Evolutionary conservation across 345 rosid genomes (phyloP).

Genomic region (Combretum micranthum): DNA sequence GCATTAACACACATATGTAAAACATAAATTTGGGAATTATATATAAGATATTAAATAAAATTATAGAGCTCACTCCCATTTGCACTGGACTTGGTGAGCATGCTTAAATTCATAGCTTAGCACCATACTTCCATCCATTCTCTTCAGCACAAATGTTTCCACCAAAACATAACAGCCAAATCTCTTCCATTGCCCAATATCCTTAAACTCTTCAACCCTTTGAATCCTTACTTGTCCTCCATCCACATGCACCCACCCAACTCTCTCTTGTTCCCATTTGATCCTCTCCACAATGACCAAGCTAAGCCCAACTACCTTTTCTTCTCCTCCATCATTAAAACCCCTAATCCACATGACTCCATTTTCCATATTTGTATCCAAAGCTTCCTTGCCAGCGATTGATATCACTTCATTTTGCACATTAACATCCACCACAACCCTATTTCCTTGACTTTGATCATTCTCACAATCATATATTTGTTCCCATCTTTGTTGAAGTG

Average conservation of each 20-base stretch:
- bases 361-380: conserved; percentile 8
- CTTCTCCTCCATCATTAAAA: conserved; percentile 7
- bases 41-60: too few relatives aligned
- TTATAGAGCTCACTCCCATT: conserved; percentile 23
- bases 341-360: conserved; percentile 35
- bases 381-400: conserved; percentile 20
- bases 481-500: conserved; percentile 58
- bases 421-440: conserved; percentile 22
- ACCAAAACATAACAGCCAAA: conserved; percentile 49
- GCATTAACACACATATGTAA: too few relatives aligned
- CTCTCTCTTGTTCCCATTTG: conserved; percentile 42
- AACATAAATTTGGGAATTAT: too few relatives aligned
- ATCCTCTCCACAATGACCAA: conserved; percentile 34
- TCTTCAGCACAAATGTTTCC: conserved; percentile 51
- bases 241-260: conserved; percentile 38
- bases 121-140: conserved; percentile 47
- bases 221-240: conserved; percentile 16
- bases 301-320: conserved; percentile 34
- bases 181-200: conserved; percentile 36
- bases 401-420: conserved; percentile 26
- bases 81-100: conserved; percentile 23
- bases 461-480: conserved; percentile 32
- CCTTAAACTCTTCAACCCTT: conserved; percentile 18
- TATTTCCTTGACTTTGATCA: background rate
- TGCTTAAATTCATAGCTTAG: conserved; percentile 43